Evolutionary conservation across 345 rosid species (phyloP), one percentile per base, ranked within the genome.

Genomic region (Geranium rotundifolium): DNA sequence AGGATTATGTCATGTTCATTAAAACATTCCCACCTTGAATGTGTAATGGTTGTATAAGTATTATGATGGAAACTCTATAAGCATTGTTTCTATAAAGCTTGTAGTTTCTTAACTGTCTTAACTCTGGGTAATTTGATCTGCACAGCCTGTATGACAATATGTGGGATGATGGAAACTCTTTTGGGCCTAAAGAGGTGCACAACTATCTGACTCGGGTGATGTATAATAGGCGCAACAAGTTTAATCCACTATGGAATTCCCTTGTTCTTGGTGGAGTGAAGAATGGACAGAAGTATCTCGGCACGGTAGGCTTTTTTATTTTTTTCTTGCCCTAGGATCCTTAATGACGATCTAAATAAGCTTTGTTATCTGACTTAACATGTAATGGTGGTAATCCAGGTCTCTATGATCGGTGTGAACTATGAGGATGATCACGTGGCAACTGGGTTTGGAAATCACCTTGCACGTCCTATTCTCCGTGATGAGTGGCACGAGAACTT

Each of bases 91-190:
- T 46, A 14, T 60, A 8, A 10, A 62, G 50, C 56, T 66, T 61
- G 39, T 54, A 56, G 56, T 16, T 72, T 68, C 58, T 8, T 23
- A 34, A 34, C 41, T 64, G 15, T 59, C n/a, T 5, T 56, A 18
- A 15, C 58, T 66, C 16, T 60, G 34, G 68, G 37, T 63, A 58
- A 49, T 67, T 67, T 19, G 19, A 19, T 75, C 55, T 52, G 72
- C 76, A 69, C 84, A 93, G 99, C 75, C 75, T 93, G 63, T 77
- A 90, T 72, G 99, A 93, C 83, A 86, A 90, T 61, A 90, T 93
- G 99, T 90, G 99, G 97, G 99, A 93, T 82, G 99, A 90, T 69
- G 96, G 95, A 50, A 90, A 93, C 76, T 93, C 99, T 17, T 77
- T 93, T 82, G 99, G 99, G 67, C 99, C 99, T 27, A 93, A 93